These are phyloP conservation scores for Coemansia sp. DNA, from an alignment of 192 early-diverging fungal genomes.

Conservation along the genomic window DNA sequence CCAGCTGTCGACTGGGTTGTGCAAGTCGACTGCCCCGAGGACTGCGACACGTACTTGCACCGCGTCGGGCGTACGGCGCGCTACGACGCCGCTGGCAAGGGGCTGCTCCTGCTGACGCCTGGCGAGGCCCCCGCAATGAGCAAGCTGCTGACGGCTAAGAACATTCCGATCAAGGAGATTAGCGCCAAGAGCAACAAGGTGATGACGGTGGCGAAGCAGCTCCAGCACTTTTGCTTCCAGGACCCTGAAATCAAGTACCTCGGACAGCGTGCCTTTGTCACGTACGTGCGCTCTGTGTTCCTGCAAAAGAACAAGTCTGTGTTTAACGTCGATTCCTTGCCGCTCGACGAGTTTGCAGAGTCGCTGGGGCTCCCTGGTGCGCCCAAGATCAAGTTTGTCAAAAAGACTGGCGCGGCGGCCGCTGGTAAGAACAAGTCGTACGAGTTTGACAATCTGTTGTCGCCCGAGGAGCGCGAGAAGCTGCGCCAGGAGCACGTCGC, in stretches of 20 bases:
- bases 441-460: slow-evolving; percentile 54
- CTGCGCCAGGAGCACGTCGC: slow-evolving; percentile 17
- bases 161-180: slow-evolving; percentile 90
- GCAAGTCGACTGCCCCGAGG: slow-evolving; percentile 97
- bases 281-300: slow-evolving; percentile 92
- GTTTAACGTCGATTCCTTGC: slow-evolving; percentile 87
- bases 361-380: slow-evolving; percentile 93
- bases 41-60: slow-evolving; percentile 96
- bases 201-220: slow-evolving; percentile 75
- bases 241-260: slow-evolving; percentile 96
- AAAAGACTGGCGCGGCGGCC: slow-evolving; percentile 32
- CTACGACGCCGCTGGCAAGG: slow-evolving; percentile 86
- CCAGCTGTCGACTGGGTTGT: slow-evolving; percentile 99
- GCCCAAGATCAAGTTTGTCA: slow-evolving; percentile 93
- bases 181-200: slow-evolving; percentile 85
- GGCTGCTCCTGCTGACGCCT: slow-evolving; percentile 86
- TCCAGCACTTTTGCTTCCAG: slow-evolving; percentile 92
- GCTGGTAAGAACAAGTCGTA: slow-evolving; percentile 71
- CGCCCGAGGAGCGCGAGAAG: slow-evolving; percentile 42
- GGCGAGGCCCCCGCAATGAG: slow-evolving; percentile 88
- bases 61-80: slow-evolving; percentile 98
- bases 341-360: slow-evolving; percentile 85
- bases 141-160: slow-evolving; percentile 66
- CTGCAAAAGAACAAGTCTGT: slow-evolving; percentile 90
- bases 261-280: slow-evolving; percentile 95